Evolutionary conservation across 2,329 filamentous ascomycete species (phyloP).

Genomic region (Hypoxylon sp.): DNA sequence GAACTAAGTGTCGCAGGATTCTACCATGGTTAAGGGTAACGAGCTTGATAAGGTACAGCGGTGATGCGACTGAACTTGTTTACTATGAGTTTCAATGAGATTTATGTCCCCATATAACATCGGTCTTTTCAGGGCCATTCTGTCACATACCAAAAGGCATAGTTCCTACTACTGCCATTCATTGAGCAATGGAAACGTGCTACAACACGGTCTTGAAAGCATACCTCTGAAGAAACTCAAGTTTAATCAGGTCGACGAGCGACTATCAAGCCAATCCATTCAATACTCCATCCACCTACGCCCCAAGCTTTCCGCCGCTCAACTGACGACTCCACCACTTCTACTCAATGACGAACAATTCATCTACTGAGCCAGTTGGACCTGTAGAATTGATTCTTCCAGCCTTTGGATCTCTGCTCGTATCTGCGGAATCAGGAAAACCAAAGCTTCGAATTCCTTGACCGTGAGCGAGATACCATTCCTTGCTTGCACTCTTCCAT

Average conservation of each 20-base stretch:
- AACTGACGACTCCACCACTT: neutral
- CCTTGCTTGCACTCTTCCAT: neutral
- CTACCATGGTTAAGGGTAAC: conserved; percentile 42
- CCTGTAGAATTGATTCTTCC: neutral
- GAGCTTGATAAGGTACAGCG: conserved; percentile 42
- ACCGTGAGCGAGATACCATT: conserved; percentile 1
- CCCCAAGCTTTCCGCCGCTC: neutral
- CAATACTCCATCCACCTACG: neutral
- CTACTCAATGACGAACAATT: neutral
- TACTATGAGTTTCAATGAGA: neutral
- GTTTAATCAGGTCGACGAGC: neutral
- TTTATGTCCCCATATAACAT: neutral
- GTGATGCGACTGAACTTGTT: neutral
- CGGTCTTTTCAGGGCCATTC: neutral
- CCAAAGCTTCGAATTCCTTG: conserved; percentile 7
- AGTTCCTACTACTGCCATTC: neutral
- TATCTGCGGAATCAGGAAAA: conserved; percentile 5
- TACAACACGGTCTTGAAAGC: neutral
- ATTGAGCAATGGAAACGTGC: neutral
- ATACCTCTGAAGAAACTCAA: neutral
- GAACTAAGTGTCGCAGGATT: conserved; percentile 44
- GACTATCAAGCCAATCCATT: neutral
- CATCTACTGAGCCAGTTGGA: neutral
- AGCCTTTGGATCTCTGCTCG: neutral
- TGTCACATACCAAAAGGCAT: neutral